Percentiles rank a stretch among this genome's conserved stretches.
phyloP scores from a whole-genome alignment of 768 basidiomycete species.

The Psilocybe tampanensis region DNA sequence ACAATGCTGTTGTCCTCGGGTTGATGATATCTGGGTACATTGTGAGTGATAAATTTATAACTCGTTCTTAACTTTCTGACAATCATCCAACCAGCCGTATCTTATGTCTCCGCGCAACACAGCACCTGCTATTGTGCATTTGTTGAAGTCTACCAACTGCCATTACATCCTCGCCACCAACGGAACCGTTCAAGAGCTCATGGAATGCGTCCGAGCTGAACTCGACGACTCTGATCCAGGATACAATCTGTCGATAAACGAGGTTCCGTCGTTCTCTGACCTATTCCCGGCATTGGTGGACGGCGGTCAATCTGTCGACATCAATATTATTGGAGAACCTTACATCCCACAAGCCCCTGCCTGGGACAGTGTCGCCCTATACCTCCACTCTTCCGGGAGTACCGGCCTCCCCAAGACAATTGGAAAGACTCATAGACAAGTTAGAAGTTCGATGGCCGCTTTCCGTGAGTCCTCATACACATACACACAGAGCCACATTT shows the following conservation, averaged over 20 bases:
- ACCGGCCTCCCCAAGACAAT: constrained; percentile 49
- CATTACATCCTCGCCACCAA: constrained; percentile 38
- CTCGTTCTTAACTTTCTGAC: neutral
- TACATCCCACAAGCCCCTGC: neutral
- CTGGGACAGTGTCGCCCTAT: constrained; percentile 29
- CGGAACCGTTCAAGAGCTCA: constrained; percentile 25
- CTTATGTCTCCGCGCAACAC: constrained; percentile 43
- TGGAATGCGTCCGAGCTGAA: constrained; percentile 27
- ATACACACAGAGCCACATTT: neutral
- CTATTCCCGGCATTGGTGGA: constrained; percentile 42
- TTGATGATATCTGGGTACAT: constrained; percentile 37
- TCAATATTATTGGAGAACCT: constrained; percentile 19
- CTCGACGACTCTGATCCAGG: constrained; percentile 17
- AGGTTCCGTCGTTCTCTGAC: constrained; percentile 29
- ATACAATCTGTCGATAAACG: constrained; percentile 29
- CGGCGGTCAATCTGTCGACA: constrained; percentile 24
- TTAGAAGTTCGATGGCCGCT: constrained; percentile 30
- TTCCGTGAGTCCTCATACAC: constrained; percentile 29
- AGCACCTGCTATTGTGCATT: constrained; percentile 31
- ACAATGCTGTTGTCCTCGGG: constrained; percentile 43
- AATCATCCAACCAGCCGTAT: constrained; percentile 33
- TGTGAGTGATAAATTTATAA: constrained; percentile 21
- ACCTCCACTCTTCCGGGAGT: constrained; percentile 53
- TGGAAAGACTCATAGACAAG: constrained; percentile 29
- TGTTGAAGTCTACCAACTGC: constrained; percentile 39